These are phyloP conservation scores for Melastoma malabathricum DNA, from an alignment of 345 rosid species.

Conservation along the genomic window DNA sequence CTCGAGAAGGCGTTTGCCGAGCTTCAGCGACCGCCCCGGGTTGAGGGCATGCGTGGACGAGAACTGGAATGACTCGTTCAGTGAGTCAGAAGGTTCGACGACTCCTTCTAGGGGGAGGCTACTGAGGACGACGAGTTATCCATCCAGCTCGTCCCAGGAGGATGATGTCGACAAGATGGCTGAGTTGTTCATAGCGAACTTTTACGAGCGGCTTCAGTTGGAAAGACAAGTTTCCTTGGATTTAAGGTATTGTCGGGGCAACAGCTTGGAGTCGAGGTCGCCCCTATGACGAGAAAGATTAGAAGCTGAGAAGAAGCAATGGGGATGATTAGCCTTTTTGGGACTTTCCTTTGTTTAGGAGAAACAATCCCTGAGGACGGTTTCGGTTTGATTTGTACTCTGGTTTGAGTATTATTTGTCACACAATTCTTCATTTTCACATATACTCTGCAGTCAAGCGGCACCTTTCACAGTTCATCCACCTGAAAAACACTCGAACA, in stretches of 20 bases:
- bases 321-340: no score
- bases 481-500: no score
- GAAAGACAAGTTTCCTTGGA: slow-evolving; percentile 78
- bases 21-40: slow-evolving; percentile 56
- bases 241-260: slow-evolving; percentile 29
- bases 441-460: no score
- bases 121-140: slow-evolving; percentile 35
- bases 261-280: slow-evolving; percentile 24
- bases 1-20: slow-evolving; percentile 20
- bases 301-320: no score
- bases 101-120: slow-evolving; percentile 13
- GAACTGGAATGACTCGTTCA: neutral
- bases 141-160: slow-evolving; percentile 15
- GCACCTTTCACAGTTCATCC: no score
- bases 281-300: slow-evolving; percentile 10
- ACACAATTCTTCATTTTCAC: no score
- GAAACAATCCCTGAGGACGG: no score
- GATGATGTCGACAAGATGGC: slow-evolving; percentile 63
- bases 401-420: no score
- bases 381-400: no score
- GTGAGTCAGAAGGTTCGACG: slow-evolving; percentile 14
- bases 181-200: slow-evolving; percentile 64
- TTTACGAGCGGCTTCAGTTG: slow-evolving; percentile 59
- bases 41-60: slow-evolving; percentile 24
- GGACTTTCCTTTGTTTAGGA: no score